These are phyloP conservation scores for Pythium rishiriense DNA, from an alignment of 352 stramenopile species.

Conservation along the genomic window DNA sequence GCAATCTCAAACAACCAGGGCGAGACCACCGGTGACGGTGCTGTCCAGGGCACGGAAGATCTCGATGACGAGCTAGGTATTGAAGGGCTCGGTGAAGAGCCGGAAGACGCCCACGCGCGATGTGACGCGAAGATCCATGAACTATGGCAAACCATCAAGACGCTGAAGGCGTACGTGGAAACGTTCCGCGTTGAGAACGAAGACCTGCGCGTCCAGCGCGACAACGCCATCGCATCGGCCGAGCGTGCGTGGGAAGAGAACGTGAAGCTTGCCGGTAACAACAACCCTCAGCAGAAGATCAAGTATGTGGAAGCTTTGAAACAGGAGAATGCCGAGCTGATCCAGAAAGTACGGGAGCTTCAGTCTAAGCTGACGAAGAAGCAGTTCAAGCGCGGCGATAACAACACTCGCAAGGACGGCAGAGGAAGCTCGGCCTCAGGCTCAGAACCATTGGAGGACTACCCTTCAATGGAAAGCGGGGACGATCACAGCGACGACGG, in stretches of 20 bases:
- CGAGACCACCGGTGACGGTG: neutral
- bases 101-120: slow-evolving; percentile 38
- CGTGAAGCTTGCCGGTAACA: slow-evolving; percentile 51
- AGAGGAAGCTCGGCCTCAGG: slow-evolving; percentile 20
- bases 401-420: slow-evolving; percentile 8
- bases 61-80: slow-evolving; percentile 24
- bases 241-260: slow-evolving; percentile 62
- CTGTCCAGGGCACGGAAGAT: neutral
- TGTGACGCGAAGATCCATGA: slow-evolving; percentile 72
- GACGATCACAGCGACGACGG: slow-evolving; percentile 27
- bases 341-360: slow-evolving; percentile 54
- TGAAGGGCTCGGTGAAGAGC: slow-evolving; percentile 9
- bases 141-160: slow-evolving; percentile 64
- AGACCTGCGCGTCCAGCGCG: slow-evolving; percentile 48
- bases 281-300: slow-evolving; percentile 72
- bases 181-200: slow-evolving; percentile 54
- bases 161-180: slow-evolving; percentile 62
- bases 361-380: slow-evolving; percentile 43
- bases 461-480: slow-evolving; percentile 25
- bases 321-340: slow-evolving; percentile 56
- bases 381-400: slow-evolving; percentile 16
- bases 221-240: slow-evolving; percentile 56
- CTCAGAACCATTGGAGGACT: slow-evolving; percentile 25
- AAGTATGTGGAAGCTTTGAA: slow-evolving; percentile 75
- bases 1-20: slow-evolving; percentile 9